Evolutionary conservation across 768 basidiomycete genomes (phyloP).

Genomic region (Mrakia hoshinonis): DNA sequence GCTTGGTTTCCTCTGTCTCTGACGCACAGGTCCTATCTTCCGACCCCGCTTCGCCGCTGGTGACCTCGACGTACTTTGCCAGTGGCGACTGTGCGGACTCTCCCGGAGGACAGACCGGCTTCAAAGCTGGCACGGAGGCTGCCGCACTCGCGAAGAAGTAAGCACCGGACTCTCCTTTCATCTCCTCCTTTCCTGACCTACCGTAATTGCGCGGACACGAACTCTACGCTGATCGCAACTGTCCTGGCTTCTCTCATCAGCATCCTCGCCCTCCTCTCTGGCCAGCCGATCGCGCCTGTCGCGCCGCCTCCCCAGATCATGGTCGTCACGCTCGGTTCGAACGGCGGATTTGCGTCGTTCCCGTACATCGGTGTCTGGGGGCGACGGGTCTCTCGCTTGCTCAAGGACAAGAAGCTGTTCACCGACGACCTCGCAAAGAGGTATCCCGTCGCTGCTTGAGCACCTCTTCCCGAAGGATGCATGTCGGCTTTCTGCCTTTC

Average conservation of each 20-base stretch:
- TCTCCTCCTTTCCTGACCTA: not conserved
- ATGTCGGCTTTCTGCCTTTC: no score
- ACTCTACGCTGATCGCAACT: no score
- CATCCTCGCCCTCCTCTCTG: not conserved
- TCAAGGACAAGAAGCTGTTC: conserved; percentile 10
- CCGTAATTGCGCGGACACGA: not conserved
- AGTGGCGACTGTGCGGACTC: conserved; percentile 13
- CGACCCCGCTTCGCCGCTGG: no score
- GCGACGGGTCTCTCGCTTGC: not conserved
- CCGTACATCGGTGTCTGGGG: conserved; percentile 9
- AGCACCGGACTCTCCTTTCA: no score
- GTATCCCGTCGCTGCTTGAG: no score
- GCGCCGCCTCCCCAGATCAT: not conserved
- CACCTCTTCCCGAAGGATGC: no score
- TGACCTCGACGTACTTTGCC: not conserved
- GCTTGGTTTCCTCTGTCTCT: not conserved
- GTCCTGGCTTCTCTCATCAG: not conserved
- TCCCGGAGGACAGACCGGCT: conserved; percentile 6
- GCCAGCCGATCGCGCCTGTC: not conserved
- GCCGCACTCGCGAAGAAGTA: not conserved
- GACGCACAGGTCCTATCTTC: no score
- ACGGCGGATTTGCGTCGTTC: not conserved
- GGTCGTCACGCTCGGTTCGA: conserved; percentile 6
- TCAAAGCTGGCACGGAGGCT: not conserved
- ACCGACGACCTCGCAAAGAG: not conserved